Conservation (phyloP, 148 eudicot genomes). For the Vaccinium macrocarpon region DNA sequence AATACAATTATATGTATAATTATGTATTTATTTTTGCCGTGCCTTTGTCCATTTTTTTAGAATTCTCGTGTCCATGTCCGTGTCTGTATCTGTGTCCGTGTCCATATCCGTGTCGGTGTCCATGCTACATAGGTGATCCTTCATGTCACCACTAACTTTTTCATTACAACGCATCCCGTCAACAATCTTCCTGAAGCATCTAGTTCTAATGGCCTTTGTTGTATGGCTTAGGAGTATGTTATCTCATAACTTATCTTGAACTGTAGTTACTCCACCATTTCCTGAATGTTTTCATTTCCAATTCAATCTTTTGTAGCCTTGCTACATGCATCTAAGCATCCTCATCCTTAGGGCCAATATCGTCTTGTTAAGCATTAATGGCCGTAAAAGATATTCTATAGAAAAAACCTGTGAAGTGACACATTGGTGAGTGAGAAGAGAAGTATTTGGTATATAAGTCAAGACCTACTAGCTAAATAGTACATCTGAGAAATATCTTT, state of each 20-base stretch:
- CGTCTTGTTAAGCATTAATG: background rate
- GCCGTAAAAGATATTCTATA: background rate
- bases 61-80: too few relatives aligned
- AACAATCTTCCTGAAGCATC: background rate
- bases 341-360: background rate
- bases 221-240: background rate
- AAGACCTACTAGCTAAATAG: too few relatives aligned
- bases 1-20: too few relatives aligned
- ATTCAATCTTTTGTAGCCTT: background rate
- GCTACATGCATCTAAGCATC: background rate
- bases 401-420: too few relatives aligned
- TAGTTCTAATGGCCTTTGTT: background rate
- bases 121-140: too few relatives aligned
- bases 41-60: too few relatives aligned
- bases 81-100: too few relatives aligned
- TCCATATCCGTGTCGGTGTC: too few relatives aligned
- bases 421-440: too few relatives aligned
- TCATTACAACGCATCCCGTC: background rate
- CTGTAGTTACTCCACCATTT: background rate
- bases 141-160: background rate
- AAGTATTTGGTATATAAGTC: too few relatives aligned
- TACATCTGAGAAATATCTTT: too few relatives aligned
- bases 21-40: too few relatives aligned
- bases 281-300: background rate
- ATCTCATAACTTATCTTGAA: background rate